Evolutionary conservation across 2,329 filamentous ascomycete species (phyloP), one percentile per base, ranked within the genome.

Genomic region (Neofusicoccum cordaticola): DNA sequence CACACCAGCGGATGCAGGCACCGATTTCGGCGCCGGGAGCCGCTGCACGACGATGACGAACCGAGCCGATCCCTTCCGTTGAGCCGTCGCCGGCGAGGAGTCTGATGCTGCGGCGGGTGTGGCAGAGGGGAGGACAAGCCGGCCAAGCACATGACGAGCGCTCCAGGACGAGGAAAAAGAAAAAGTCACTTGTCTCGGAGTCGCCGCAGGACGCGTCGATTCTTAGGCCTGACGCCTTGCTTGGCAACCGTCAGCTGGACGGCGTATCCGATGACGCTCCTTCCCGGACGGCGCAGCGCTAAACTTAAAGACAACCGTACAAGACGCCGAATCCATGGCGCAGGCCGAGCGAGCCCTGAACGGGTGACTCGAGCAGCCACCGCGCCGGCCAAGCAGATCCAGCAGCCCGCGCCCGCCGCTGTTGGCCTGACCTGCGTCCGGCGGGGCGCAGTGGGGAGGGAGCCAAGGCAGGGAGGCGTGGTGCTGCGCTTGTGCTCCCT

Each of bases 161-260:
- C 22, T 8, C 12, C n/a, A 44, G 42, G n/a, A 8, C n/a, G n/a
- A 15, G 22, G 22, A 37, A 19, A 37, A 39, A 13, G 4, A n/a
- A 44, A 15, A 44, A n/a, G 5, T 15, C 3, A 4, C 37, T 7
- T 44, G 42, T 44, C 42, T 44, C 42, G n/a, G 42, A 8, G n/a
- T 44, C 42, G 19, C 50, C 31, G 50, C 19, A 19, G 9, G 6
- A 8, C 6, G 37, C n/a, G 27, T 19, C 53, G 53, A 58, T 35
- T 58, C 41, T 39, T 15, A 17, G 39, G 22, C 41, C 13, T 7
- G 39, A 58, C 15, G 53, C 17, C 22, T 41, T 58, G 22, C 56
- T 60, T 60, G 56, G 56, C 56, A 39, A 37, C 56, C 19, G 41
- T 60, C 56, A 60, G 41, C 56, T 58, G 56, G 56, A 58, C 56